These are phyloP conservation scores for Rhizopogon vesiculosus DNA, from an alignment of 768 basidiomycete species.

Conservation along the genomic window DNA sequence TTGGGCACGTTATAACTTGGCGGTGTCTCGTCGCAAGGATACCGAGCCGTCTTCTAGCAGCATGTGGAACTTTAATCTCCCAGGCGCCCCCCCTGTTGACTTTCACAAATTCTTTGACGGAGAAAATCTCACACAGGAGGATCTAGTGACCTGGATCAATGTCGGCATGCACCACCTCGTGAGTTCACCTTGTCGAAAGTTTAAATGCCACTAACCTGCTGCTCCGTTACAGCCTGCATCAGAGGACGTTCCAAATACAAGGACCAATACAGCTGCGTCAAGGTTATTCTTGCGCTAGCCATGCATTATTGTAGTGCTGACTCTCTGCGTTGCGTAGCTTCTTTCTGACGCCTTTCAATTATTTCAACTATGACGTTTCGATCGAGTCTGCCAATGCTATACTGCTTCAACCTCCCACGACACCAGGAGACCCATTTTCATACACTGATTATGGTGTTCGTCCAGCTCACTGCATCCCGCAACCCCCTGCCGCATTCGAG, in stretches of 20 bases:
- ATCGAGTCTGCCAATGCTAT: slow-evolving; percentile 56
- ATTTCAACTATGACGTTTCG: slow-evolving; percentile 59
- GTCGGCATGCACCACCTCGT: slow-evolving; percentile 64
- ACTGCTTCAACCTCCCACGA: slow-evolving; percentile 35
- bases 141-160: slow-evolving; percentile 64
- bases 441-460: slow-evolving; percentile 52
- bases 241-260: slow-evolving; percentile 60
- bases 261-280: slow-evolving; percentile 52
- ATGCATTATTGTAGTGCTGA: not conserved
- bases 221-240: slow-evolving; percentile 42
- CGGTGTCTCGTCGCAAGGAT: slow-evolving; percentile 57
- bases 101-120: slow-evolving; percentile 63
- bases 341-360: slow-evolving; percentile 58
- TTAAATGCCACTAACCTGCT: not conserved
- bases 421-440: slow-evolving; percentile 32
- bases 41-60: slow-evolving; percentile 53
- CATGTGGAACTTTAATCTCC: slow-evolving; percentile 62
- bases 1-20: slow-evolving; percentile 62
- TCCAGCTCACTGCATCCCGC: slow-evolving; percentile 34
- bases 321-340: slow-evolving; percentile 32
- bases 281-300: slow-evolving; percentile 29
- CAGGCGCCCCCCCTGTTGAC: slow-evolving; percentile 49
- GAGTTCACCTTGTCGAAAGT: slow-evolving; percentile 4
- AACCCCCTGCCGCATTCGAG: slow-evolving; percentile 33
- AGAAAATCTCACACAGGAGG: slow-evolving; percentile 59